These are phyloP conservation scores for Nephelium lappaceum DNA, from an alignment of 345 rosid species.

Conservation along the genomic window DNA sequence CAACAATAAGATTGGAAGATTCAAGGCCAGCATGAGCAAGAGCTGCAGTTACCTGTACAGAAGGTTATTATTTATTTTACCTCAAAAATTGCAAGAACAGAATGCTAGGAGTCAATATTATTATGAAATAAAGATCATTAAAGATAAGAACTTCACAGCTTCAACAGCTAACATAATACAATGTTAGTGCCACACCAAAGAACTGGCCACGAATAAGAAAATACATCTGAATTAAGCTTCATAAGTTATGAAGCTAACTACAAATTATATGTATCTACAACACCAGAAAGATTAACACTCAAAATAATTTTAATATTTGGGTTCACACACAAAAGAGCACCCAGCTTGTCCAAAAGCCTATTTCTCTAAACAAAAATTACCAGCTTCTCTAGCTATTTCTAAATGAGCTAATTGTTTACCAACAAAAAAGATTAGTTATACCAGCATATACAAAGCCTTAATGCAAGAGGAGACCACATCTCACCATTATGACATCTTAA, in stretches of 20 bases:
- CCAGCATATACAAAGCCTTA: background rate
- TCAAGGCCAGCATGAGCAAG: conserved; percentile 87
- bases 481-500: background rate
- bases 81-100: background rate
- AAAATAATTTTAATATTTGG: background rate
- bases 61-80: background rate
- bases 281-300: background rate
- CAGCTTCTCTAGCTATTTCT: background rate
- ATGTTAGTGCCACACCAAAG: background rate
- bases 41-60: conserved; percentile 78
- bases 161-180: background rate
- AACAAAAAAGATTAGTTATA: background rate
- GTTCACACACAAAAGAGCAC: background rate
- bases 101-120: background rate
- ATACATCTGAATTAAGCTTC: background rate
- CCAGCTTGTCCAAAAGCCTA: background rate
- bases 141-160: background rate
- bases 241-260: background rate
- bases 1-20: conserved; percentile 97
- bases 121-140: background rate
- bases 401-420: conserved; percentile 1
- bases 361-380: background rate
- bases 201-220: background rate
- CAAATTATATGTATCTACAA: background rate
- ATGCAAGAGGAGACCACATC: background rate